Conservation (phyloP, 495 filamentous ascomycete species). For the Evernia prunastri region DNA sequence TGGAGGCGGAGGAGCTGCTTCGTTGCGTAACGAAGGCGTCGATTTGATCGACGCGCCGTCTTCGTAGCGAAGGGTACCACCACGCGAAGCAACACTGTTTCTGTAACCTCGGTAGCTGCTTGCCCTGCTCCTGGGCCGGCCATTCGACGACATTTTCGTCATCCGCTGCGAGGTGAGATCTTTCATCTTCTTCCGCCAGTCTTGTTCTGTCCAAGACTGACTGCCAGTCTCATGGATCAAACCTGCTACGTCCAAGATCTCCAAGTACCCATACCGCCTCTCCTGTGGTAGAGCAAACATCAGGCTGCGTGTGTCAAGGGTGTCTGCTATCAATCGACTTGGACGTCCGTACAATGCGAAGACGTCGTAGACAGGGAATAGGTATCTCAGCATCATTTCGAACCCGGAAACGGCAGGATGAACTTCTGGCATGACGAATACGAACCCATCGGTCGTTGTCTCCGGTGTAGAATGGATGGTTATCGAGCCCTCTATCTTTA, state of each 20-base stretch:
- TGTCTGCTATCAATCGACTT: slow-evolving; percentile 76
- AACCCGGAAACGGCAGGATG: slow-evolving; percentile 88
- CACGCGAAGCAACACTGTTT: slow-evolving; percentile 55
- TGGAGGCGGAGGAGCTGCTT: slow-evolving; percentile 21
- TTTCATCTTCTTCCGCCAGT: slow-evolving; percentile 87
- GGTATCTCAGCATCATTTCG: slow-evolving; percentile 91
- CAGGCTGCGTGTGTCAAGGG: slow-evolving; percentile 75
- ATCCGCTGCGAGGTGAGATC: slow-evolving; percentile 81
- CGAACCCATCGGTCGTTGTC: slow-evolving; percentile 77
- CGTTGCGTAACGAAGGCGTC: slow-evolving; percentile 45
- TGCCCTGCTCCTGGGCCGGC: slow-evolving; percentile 53
- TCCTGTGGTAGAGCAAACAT: slow-evolving; percentile 98
- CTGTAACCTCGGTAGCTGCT: slow-evolving; percentile 57
- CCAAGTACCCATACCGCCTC: slow-evolving; percentile 82
- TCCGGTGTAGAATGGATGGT: slow-evolving; percentile 72
- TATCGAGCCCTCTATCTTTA: slow-evolving; percentile 90
- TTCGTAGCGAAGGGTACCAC: slow-evolving; percentile 55
- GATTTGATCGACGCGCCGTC: slow-evolving; percentile 53
- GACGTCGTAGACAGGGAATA: slow-evolving; percentile 91
- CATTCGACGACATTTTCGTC: slow-evolving; percentile 35
- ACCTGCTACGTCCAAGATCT: slow-evolving; percentile 73
- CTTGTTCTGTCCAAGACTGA: slow-evolving; percentile 72
- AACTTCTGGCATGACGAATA: slow-evolving; percentile 95
- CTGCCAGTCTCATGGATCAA: slow-evolving; percentile 74
- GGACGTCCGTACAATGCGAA: slow-evolving; percentile 91